Conservation (phyloP, 108 stramenopile genomes). For the Schizochytrium sp. region DNA sequence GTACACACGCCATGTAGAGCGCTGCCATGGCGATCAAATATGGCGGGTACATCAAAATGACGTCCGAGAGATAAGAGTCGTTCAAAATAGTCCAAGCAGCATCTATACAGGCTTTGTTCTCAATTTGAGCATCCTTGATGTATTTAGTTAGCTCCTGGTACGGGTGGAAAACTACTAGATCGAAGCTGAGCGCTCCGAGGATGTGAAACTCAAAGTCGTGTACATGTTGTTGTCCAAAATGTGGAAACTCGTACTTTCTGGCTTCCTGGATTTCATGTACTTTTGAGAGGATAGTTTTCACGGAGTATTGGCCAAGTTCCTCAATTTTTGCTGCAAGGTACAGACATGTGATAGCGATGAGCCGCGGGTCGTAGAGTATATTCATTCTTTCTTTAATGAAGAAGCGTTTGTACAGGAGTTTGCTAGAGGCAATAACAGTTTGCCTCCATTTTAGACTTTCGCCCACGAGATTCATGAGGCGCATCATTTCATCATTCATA, state of each 20-base stretch:
- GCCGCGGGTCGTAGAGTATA: conserved; percentile 8
- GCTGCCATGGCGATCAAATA: conserved; percentile 49
- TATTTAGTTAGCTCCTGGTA: conserved; percentile 2
- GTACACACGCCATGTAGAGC: conserved; percentile 43
- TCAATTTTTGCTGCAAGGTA: conserved; percentile 41
- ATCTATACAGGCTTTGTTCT: not conserved
- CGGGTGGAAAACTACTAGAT: conserved; percentile 43
- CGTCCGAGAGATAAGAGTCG: conserved; percentile 46
- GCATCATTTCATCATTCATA: conserved; percentile 29
- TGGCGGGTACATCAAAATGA: conserved; percentile 39
- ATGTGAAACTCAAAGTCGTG: conserved; percentile 56
- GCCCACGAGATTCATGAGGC: conserved; percentile 46
- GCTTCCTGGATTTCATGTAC: not conserved
- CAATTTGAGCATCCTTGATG: not conserved
- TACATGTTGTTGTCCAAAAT: conserved; percentile 8
- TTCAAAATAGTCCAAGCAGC: conserved; percentile 54
- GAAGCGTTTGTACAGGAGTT: conserved; percentile 53
- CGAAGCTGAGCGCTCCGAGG: conserved; percentile 33
- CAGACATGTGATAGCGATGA: conserved; percentile 40
- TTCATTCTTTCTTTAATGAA: not conserved
- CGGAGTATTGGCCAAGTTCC: conserved; percentile 38
- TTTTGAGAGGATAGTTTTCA: not conserved
- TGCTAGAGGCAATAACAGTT: conserved; percentile 41
- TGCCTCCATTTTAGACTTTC: not conserved
- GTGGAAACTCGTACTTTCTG: not conserved